Evolutionary conservation across 2,329 filamentous ascomycete genomes (phyloP), one percentile per base, ranked within the genome.

Genomic region (Xylaria sp.): DNA sequence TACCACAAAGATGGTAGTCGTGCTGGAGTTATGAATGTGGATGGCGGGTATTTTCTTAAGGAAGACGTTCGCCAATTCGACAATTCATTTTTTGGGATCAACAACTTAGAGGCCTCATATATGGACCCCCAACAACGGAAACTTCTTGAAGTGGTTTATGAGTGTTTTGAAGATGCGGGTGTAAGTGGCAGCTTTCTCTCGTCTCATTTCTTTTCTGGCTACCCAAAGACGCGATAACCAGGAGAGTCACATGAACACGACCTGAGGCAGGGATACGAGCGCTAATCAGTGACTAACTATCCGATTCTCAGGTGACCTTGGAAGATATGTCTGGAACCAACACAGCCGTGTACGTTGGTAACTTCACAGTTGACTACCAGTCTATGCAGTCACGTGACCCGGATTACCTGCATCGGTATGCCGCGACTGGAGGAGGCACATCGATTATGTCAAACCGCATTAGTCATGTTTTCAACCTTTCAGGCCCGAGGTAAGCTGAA

Each of bases 91-190:
- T 70, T 70, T 39, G 64, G 64, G 0, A 70, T 70, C 13, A 64
- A 67, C 43, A 64, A 64, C 8, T 10, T 62, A 1, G 68, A 70
- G 33, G 68, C 68, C 3, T 33, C 56, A 23, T 62, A 55, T 15
- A 39, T 80, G 72, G 79, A 80, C n/a, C 77, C 79, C 3, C 73
- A 77, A 41, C 79, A 80, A 28, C 73, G 79, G 1, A 70, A 77
- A n/a, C 71, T 79, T 3, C 74, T 80, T 5, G 81, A 82, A 61
- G 77, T 77, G 0, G 76, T 79, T 0, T 82, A 78, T 65, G 80
- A 82, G 52, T 73, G 72, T 28, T 52, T 76, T 8, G 73, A 75
- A 48, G 69, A 64, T 23, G 57, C 67, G 3, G 74, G 74, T 1
- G 33, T 64, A 28, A 20, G 25, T 20, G 20, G 25, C 4, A 13